Conservation (phyloP, 495 filamentous ascomycete species). For the Hypoxylon trugodes region DNA sequence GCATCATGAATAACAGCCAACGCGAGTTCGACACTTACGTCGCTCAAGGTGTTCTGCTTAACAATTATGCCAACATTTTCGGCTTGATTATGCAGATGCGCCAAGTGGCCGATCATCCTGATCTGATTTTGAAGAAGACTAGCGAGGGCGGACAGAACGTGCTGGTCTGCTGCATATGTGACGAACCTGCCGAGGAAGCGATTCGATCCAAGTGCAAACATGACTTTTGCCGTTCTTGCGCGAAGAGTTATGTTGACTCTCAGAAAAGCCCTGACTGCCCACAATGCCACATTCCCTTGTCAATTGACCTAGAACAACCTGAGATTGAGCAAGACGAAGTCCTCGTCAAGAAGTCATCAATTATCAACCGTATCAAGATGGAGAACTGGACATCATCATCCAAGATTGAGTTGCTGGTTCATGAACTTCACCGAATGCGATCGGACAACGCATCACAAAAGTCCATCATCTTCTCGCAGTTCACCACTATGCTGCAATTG, state of each 20-base stretch:
- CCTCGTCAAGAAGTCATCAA: slow-evolving; percentile 87
- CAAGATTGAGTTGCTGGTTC: slow-evolving; percentile 95
- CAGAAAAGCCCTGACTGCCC: slow-evolving; percentile 85
- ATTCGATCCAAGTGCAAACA: slow-evolving; percentile 92
- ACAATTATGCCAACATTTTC: slow-evolving; percentile 93
- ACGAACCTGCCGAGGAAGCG: slow-evolving; percentile 93
- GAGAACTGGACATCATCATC: slow-evolving; percentile 96
- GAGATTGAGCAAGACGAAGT: slow-evolving; percentile 89
- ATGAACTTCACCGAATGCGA: slow-evolving; percentile 87
- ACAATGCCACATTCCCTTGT: slow-evolving; percentile 86
- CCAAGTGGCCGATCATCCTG: slow-evolving; percentile 94
- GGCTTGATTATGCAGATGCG: slow-evolving; percentile 98
- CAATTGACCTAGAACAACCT: slow-evolving; percentile 91
- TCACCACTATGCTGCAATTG: slow-evolving; percentile 96
- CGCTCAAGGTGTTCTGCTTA: slow-evolving; percentile 89
- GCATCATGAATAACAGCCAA: slow-evolving; percentile 89
- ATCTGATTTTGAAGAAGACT: slow-evolving; percentile 89
- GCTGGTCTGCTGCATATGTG: slow-evolving; percentile 90
- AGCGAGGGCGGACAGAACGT: slow-evolving; percentile 87
- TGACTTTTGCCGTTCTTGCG: slow-evolving; percentile 93
- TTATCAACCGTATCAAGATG: slow-evolving; percentile 98
- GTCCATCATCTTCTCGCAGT: slow-evolving; percentile 96
- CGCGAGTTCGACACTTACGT: slow-evolving; percentile 95
- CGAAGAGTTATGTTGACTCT: slow-evolving; percentile 80
- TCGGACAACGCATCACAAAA: slow-evolving; percentile 92